Evolutionary conservation across 345 rosid genomes (phyloP), one percentile per base, ranked within the genome.

Genomic region (Tarenaya hassleriana): DNA sequence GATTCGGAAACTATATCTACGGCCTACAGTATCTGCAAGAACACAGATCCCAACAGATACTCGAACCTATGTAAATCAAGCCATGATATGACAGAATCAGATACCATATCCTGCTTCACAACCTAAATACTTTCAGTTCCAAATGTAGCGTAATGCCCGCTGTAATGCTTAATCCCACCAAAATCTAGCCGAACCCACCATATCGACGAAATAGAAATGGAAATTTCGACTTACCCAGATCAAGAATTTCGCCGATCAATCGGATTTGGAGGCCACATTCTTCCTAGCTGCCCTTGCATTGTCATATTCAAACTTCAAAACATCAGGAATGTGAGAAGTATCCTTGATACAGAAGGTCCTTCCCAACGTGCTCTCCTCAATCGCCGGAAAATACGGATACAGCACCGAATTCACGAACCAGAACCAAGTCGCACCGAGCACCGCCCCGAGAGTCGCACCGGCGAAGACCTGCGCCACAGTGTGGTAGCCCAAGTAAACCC

Each of bases 401-500:
- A 86, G 10, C 37, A 72, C 61, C 12, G 69, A 55, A 66, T 88
- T 81, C 56, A 92, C 94, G 6, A 86, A 58, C 94, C 95, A 81
- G 42, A 81, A 92, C 99, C 95, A 92, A 27, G 56, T 44, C 35
- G 50, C 76, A 1, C 97, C 95, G 6, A 88, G 76, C 13, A 88
- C 6, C 15, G 31, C 55, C 38, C 97, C 99, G 37, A 88, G 40
- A 18, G 62, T 0, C 3, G 94, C 91, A 5, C 99, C 97, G 0
- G 95, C 91, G 16, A 85, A 83, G 3, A 88, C 95, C 77, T 88
- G 99, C 16, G 82, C 77, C 29, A 83, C 78, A 10, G 91, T 75
- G 34, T 92, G 98, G 47, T 92, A 92, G 4, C 97, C 99, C 64
- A 92, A 61, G 60, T 88, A 92, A 7, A 88, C 99, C 77, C 97